Evolutionary conservation across 2,329 filamentous ascomycete genomes (phyloP), one percentile per base, ranked within the genome.

Genomic region (Epichloe festucae): DNA sequence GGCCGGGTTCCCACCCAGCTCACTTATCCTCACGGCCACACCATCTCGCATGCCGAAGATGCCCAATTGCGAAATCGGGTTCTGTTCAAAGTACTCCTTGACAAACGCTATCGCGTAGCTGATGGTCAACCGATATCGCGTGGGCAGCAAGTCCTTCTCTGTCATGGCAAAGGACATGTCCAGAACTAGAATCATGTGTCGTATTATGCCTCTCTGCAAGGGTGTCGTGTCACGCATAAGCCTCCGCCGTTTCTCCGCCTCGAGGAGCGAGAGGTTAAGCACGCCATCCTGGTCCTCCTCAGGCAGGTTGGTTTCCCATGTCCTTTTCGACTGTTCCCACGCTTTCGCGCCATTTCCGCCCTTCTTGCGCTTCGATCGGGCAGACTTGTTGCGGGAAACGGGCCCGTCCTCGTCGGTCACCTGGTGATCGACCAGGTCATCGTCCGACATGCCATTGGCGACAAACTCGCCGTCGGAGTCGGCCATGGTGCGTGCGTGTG

Each of bases 21-120:
- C 88, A 63, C 86, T 93, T 56, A 98, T 79, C 40, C 87, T 76
- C 23, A 94, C 74, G 2, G 90, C 90, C 15, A 97, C 75, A 15
- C 93, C 93, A 65, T 97, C 93, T 55, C 87, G 81, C 87, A 97
- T 95, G 48, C 87, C 91, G 40, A 98, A 74, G 34, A 98, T 85
- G 23, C 87, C 90, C 52, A 98, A 79, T 69, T 98, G 93, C 10
- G 89, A 95, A 58, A 98, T 97, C 11, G 93, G 93, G 62, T 98
- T 98, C 69, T 98, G 93, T 69, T 97, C 93, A 64, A 97, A 98
- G 70, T 89, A 98, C 66, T 96, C 91, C 53, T 84, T 79, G 47
- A 97, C 85, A 67, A 97, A 98, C 52, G 89, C 85, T 56, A 85
- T 80, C 15, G 89, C 85, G 67, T 89, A 94, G 56, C 83, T 83